These are phyloP conservation scores for Hanseniaspora lachancei DNA, from an alignment of 805 yeast genomes.

Conservation along the genomic window DNA sequence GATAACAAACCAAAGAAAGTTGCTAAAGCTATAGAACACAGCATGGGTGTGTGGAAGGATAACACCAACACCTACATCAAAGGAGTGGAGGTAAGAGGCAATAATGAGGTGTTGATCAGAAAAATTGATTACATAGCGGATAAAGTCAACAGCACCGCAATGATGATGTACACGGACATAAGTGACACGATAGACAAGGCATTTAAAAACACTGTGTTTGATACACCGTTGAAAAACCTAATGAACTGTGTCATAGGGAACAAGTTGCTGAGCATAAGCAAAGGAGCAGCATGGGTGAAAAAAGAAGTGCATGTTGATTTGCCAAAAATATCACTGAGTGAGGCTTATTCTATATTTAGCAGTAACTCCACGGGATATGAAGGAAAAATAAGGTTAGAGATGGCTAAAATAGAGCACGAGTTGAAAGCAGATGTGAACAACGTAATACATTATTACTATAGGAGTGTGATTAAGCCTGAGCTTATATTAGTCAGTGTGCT, in stretches of 20 bases:
- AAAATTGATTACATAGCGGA: slow-evolving; percentile 33
- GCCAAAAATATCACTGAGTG: slow-evolving; percentile 33
- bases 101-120: slow-evolving; percentile 26
- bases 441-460: neutral
- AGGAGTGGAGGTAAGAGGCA: slow-evolving; percentile 39
- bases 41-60: slow-evolving; percentile 37
- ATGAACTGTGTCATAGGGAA: slow-evolving; percentile 70
- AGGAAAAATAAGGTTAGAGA: slow-evolving; percentile 3
- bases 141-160: slow-evolving; percentile 48
- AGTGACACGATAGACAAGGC: slow-evolving; percentile 43
- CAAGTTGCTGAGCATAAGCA: slow-evolving; percentile 50
- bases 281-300: slow-evolving; percentile 70
- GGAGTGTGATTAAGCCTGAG: slow-evolving; percentile 25
- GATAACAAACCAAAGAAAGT: neutral
- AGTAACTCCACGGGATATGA: slow-evolving; percentile 5
- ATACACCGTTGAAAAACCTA: slow-evolving; percentile 47
- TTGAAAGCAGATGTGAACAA: slow-evolving; percentile 9
- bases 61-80: slow-evolving; percentile 44
- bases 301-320: slow-evolving; percentile 45
- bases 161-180: slow-evolving; percentile 43
- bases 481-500: slow-evolving; percentile 35
- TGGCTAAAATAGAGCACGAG: slow-evolving; percentile 13
- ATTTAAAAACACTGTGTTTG: slow-evolving; percentile 58
- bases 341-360: slow-evolving; percentile 15
- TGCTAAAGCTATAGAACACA: slow-evolving; percentile 20